Percentiles rank a stretch among this genome's conserved stretches.
These are phyloP conservation scores for Saccharomycopsis oosterbeekiorum DNA, from an alignment of 805 yeast species.

Conservation along the genomic window DNA sequence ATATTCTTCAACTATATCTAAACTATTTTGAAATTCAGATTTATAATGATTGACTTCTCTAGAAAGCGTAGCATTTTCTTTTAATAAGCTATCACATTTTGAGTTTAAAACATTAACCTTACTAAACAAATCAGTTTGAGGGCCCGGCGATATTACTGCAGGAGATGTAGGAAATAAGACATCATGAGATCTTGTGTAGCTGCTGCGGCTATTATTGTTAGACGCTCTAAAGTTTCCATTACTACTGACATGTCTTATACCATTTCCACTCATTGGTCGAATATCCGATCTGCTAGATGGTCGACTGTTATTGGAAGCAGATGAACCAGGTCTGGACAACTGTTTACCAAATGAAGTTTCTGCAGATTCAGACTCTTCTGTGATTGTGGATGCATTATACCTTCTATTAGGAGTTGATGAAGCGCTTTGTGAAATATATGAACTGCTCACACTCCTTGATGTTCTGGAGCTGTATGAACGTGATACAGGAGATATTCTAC, in stretches of 20 bases:
- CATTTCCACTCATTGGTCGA: not conserved
- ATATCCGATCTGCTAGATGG: not conserved
- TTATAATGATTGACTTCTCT: slow-evolving; percentile 18
- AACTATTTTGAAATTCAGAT: slow-evolving; percentile 33
- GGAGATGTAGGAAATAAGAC: slow-evolving; percentile 1
- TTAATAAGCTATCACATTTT: slow-evolving; percentile 3
- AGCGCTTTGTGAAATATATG: slow-evolving; percentile 8
- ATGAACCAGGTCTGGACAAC: not conserved
- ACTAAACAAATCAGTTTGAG: not conserved
- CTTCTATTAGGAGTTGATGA: not conserved
- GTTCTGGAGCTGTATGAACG: not conserved
- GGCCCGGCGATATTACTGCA: not conserved
- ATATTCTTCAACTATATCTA: slow-evolving; percentile 37
- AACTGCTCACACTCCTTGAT: not conserved
- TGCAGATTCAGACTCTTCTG: not conserved
- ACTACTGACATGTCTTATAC: not conserved
- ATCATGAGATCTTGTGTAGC: not conserved
- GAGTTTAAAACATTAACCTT: slow-evolving; percentile 3
- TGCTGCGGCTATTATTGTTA: not conserved
- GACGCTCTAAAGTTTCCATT: slow-evolving; percentile 1
- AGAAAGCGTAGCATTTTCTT: slow-evolving; percentile 9
- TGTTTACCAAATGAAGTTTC: not conserved
- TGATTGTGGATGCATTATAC: not conserved
- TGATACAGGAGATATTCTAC: not conserved
- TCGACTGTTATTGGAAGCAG: not conserved